Conservation (phyloP, 768 basidiomycete genomes). For the Agrocybe pediades region DNA sequence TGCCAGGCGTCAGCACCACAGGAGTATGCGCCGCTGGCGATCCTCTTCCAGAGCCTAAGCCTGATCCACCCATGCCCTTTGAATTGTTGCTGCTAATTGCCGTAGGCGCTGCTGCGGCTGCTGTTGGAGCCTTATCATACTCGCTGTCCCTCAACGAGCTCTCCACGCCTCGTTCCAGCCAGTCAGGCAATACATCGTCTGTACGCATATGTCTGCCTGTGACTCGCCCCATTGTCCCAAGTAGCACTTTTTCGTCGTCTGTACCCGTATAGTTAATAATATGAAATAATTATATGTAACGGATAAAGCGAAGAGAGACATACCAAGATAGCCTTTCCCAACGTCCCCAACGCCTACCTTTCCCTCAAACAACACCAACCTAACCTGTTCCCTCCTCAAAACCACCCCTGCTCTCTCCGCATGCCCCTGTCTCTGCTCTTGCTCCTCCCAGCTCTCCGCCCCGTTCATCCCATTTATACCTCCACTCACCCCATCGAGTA, state of each 20-base stretch:
- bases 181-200: constrained; percentile 70
- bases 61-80: constrained; percentile 22
- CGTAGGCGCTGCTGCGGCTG: constrained; percentile 32
- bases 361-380: constrained; percentile 76
- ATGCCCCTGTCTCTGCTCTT: neutral
- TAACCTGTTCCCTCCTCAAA: constrained; percentile 80
- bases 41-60: constrained; percentile 23
- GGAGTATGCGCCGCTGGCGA: constrained; percentile 33
- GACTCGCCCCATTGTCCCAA: constrained; percentile 72
- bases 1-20: constrained; percentile 58
- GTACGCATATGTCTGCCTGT: constrained; percentile 54
- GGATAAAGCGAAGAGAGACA: constrained; percentile 2
- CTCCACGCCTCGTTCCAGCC: constrained; percentile 88
- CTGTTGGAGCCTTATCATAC: constrained; percentile 47
- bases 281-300: neutral
- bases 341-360: constrained; percentile 53
- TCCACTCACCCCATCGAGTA: constrained; percentile 57
- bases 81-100: constrained; percentile 35
- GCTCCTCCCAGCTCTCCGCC: constrained; percentile 48
- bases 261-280: constrained; percentile 1
- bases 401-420: constrained; percentile 45
- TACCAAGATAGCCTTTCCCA: constrained; percentile 36
- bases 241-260: constrained; percentile 41
- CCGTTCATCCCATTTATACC: constrained; percentile 36
- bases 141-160: constrained; percentile 69